Conservation (phyloP, 768 basidiomycete genomes). For the Cystobasidium tubakii region DNA sequence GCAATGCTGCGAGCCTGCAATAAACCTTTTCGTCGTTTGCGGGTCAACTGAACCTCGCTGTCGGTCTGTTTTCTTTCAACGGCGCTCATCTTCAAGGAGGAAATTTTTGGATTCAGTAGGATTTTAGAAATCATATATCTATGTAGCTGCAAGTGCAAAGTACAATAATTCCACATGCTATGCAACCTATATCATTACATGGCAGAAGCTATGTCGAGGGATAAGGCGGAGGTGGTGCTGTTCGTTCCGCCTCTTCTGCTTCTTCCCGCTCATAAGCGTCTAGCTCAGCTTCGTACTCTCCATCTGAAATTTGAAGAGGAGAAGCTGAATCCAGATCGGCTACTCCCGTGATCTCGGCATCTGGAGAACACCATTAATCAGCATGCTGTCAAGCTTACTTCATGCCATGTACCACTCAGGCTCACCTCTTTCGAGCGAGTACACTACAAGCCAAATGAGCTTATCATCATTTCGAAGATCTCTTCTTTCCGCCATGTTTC, state of each 20-base stretch:
- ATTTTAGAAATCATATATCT: too few species aligned
- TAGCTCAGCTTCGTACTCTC: background rate
- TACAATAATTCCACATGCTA: background rate
- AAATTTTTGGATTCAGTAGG: too few species aligned
- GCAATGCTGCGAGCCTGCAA: too few species aligned
- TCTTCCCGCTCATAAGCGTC: background rate
- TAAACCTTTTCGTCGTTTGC: too few species aligned
- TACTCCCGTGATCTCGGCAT: background rate
- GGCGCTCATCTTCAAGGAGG: too few species aligned
- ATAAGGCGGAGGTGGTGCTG: background rate
- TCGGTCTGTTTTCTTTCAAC: too few species aligned
- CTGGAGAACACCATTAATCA: background rate
- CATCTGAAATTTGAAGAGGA: background rate
- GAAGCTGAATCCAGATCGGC: background rate
- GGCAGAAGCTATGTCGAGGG: background rate
- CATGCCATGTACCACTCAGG: too few species aligned
- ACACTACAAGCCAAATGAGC: constrained; percentile 9
- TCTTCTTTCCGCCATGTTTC: background rate
- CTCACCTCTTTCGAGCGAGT: constrained; percentile 1
- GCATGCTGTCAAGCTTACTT: too few species aligned
- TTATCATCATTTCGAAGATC: background rate
- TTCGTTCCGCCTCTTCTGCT: background rate
- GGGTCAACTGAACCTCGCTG: too few species aligned
- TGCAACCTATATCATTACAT: background rate
- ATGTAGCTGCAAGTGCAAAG: background rate